A percentile compares a stretch with the other conserved stretches of the same genome.
Evolutionary conservation across 805 yeast species (phyloP).

Genomic region (Candida chauliodis): DNA sequence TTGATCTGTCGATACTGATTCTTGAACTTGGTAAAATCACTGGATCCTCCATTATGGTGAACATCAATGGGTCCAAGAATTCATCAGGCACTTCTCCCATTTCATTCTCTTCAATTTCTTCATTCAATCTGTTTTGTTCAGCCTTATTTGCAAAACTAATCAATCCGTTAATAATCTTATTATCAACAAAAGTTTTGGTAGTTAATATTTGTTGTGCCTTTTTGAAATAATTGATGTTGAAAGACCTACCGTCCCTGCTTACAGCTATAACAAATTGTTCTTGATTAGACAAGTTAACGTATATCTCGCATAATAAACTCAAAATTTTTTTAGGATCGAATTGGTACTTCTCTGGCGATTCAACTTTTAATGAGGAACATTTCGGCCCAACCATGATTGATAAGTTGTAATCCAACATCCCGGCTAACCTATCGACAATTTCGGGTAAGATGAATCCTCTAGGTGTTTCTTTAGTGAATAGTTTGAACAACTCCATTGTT

Average conservation of each 20-base stretch:
- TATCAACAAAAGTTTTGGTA: conserved; percentile 46
- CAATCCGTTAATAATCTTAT: conserved; percentile 50
- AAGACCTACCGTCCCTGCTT: conserved; percentile 91
- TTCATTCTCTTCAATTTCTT: conserved; percentile 81
- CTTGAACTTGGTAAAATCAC: conserved; percentile 88
- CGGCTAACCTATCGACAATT: conserved; percentile 89
- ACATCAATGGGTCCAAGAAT: conserved; percentile 95
- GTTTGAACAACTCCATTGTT: conserved; percentile 71
- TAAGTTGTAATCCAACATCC: conserved; percentile 91
- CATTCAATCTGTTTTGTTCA: conserved; percentile 52
- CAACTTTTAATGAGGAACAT: conserved; percentile 83
- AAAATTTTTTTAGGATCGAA: conserved; percentile 78
- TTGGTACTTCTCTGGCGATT: conserved; percentile 74
- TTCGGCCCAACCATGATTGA: conserved; percentile 94
- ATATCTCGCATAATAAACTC: conserved; percentile 68
- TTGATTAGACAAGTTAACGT: conserved; percentile 64
- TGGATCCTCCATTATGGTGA: conserved; percentile 91
- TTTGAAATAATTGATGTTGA: conserved; percentile 58
- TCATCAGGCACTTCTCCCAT: conserved; percentile 96
- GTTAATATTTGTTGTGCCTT: conserved; percentile 69
- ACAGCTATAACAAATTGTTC: conserved; percentile 71
- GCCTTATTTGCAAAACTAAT: conserved; percentile 62
- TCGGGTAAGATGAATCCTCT: conserved; percentile 82
- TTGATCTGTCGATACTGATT: conserved; percentile 81
- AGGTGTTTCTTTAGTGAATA: conserved; percentile 86